Conservation (phyloP, 2,329 filamentous ascomycete genomes). For the Colletotrichum spinosum region DNA sequence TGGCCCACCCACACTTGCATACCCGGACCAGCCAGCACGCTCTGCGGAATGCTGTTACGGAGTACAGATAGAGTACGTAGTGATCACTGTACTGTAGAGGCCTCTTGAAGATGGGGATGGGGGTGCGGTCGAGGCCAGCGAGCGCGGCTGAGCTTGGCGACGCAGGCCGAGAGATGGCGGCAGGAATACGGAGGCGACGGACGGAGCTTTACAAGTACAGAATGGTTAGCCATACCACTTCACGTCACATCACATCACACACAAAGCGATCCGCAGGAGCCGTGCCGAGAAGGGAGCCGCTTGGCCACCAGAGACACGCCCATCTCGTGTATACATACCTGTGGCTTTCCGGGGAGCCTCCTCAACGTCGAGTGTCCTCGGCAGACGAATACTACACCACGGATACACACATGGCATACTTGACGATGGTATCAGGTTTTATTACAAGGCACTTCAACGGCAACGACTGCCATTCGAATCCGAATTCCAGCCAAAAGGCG, state of each 20-base stretch:
- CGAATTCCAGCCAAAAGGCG: slow-evolving; percentile 10
- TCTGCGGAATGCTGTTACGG: not conserved
- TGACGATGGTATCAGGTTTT: not conserved
- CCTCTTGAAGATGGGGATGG: too few species aligned
- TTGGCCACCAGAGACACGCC: not conserved
- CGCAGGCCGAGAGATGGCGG: slow-evolving; percentile 10
- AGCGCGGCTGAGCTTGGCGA: slow-evolving; percentile 29
- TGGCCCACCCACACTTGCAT: slow-evolving; percentile 29
- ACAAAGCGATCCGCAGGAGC: slow-evolving; percentile 10
- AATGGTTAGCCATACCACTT: too few species aligned
- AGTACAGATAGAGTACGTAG: too few species aligned
- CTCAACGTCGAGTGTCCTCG: not conserved
- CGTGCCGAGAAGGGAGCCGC: not conserved
- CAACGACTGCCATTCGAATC: slow-evolving; percentile 2
- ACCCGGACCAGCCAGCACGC: slow-evolving; percentile 19
- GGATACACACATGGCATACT: not conserved
- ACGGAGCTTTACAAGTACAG: too few species aligned
- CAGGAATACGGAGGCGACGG: not conserved
- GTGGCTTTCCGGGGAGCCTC: slow-evolving; percentile 6
- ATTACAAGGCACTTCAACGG: slow-evolving; percentile 1
- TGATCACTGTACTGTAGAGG: too few species aligned
- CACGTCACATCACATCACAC: too few species aligned
- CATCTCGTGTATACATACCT: slow-evolving; percentile 7
- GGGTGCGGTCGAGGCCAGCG: slow-evolving; percentile 9
- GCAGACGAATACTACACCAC: not conserved